Conservation (phyloP, 1,284 basidiomycete genomes). For the Rhodotorula sp. region DNA sequence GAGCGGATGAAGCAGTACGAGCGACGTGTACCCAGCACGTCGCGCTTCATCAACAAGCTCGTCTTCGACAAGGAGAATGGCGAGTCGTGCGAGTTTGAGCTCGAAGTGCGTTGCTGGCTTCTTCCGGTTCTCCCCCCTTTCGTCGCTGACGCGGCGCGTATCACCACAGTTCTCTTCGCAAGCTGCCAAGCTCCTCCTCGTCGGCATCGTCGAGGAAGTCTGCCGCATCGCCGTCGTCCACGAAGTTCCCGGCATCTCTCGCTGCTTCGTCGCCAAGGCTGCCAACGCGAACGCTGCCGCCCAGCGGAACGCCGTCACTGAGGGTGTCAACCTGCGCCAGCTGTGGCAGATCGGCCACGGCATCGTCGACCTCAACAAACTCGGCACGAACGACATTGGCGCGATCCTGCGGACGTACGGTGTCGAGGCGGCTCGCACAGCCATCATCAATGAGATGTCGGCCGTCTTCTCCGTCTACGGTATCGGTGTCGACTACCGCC, state of each 20-base stretch:
- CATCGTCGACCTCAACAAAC: constrained; percentile 76
- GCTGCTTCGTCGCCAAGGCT: constrained; percentile 69
- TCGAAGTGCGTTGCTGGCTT: constrained; percentile 62
- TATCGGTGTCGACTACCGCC: constrained; percentile 91
- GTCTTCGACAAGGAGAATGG: constrained; percentile 64
- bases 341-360: constrained; percentile 82
- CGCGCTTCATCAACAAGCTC: constrained; percentile 62
- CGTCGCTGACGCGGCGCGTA: background rate
- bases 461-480: constrained; percentile 96
- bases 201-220: constrained; percentile 82
- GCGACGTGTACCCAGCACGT: constrained; percentile 55
- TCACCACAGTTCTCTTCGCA: constrained; percentile 56
- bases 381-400: constrained; percentile 95
- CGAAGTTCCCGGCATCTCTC: constrained; percentile 79
- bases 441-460: constrained; percentile 69
- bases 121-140: background rate
- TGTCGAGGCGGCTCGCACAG: constrained; percentile 52
- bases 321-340: constrained; percentile 88
- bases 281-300: constrained; percentile 52
- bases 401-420: constrained; percentile 83
- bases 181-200: constrained; percentile 83
- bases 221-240: constrained; percentile 81
- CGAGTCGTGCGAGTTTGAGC: constrained; percentile 69
- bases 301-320: constrained; percentile 53
- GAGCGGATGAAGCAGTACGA: constrained; percentile 50